Conservation (phyloP, 1,284 basidiomycete species). For the Melanopsichium pennsylvanicum region DNA sequence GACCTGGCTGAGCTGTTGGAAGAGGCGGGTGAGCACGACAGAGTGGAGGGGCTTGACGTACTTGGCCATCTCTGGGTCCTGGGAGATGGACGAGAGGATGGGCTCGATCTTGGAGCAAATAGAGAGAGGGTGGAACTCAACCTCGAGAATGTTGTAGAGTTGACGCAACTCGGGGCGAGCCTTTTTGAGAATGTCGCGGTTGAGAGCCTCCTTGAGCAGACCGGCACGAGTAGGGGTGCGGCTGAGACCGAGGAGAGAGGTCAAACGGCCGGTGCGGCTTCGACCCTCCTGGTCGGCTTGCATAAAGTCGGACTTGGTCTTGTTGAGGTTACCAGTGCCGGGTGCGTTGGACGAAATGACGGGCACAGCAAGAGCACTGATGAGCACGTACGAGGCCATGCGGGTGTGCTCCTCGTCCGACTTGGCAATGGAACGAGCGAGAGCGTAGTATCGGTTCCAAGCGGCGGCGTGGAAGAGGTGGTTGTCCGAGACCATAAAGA, state of each 20-base stretch:
- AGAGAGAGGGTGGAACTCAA: conserved; percentile 91
- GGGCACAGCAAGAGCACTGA: conserved; percentile 92
- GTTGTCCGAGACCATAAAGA: conserved; percentile 85
- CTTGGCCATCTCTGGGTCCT: conserved; percentile 61
- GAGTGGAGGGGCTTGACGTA: conserved; percentile 91
- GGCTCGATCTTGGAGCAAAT: conserved; percentile 85
- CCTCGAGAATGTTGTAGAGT: conserved; percentile 89
- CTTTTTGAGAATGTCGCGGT: conserved; percentile 83
- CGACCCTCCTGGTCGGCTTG: conserved; percentile 70
- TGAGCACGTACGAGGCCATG: conserved; percentile 88
- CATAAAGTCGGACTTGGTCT: conserved; percentile 69
- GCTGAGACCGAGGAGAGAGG: conserved; percentile 83
- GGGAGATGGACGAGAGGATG: conserved; percentile 71
- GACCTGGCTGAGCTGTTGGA: conserved; percentile 91
- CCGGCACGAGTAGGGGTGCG: conserved; percentile 86
- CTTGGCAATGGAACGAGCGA: conserved; percentile 59
- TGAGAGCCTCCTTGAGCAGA: conserved; percentile 71
- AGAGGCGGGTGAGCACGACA: conserved; percentile 90
- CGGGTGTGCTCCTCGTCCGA: conserved; percentile 78
- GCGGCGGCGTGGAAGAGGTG: conserved; percentile 96
- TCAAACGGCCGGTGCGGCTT: conserved; percentile 77
- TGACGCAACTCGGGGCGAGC: conserved; percentile 81
- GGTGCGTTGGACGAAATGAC: conserved; percentile 73
- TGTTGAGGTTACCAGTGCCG: conserved; percentile 71
- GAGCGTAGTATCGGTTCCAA: conserved; percentile 80